phyloP scores from a whole-genome alignment of 202 grass and related monocot species.

The Miscanthus sacchariflorus region DNA sequence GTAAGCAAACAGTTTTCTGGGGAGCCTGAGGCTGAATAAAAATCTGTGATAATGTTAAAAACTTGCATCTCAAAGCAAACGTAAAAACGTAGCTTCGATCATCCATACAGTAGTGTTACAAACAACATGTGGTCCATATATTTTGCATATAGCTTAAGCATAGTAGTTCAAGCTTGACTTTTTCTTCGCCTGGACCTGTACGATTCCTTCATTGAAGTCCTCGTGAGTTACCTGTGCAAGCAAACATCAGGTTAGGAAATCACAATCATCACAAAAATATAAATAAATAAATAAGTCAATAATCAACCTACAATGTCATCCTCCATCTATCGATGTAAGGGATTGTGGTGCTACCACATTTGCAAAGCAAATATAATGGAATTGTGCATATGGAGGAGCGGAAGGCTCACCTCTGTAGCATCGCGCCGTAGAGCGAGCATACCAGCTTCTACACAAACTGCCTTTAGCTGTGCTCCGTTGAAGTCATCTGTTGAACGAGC shows the following conservation, averaged over 20 bases:
- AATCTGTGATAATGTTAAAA: neutral
- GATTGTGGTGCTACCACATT: neutral
- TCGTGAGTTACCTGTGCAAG: conserved; percentile 76
- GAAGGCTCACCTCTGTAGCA: conserved; percentile 77
- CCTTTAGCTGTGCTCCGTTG: conserved; percentile 90
- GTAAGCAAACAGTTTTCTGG: neutral
- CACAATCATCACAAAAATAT: neutral
- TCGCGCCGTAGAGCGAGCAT: conserved; percentile 88
- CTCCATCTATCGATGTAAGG: neutral
- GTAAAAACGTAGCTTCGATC: neutral
- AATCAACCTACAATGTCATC: neutral
- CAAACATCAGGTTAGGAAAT: conserved; percentile 18
- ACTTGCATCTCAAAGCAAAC: conserved; percentile 24
- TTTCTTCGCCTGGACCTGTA: conserved; percentile 95
- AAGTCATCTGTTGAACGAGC: conserved; percentile 92
- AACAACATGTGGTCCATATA: conserved; percentile 9
- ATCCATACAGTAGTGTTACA: conserved; percentile 26
- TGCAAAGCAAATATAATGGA: neutral
- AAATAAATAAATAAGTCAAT: neutral
- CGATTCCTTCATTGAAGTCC: conserved; percentile 94
- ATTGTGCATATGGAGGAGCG: conserved; percentile 13
- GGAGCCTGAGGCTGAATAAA: neutral
- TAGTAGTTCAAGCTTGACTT: conserved; percentile 96
- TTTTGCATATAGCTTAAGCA: conserved; percentile 60
- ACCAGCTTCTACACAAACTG: conserved; percentile 96